A percentile compares a stretch with the other conserved stretches of the same genome.
Evolutionary conservation across 176 grass and related monocot species (phyloP).

Genomic region (Pontederia paniculata): DNA sequence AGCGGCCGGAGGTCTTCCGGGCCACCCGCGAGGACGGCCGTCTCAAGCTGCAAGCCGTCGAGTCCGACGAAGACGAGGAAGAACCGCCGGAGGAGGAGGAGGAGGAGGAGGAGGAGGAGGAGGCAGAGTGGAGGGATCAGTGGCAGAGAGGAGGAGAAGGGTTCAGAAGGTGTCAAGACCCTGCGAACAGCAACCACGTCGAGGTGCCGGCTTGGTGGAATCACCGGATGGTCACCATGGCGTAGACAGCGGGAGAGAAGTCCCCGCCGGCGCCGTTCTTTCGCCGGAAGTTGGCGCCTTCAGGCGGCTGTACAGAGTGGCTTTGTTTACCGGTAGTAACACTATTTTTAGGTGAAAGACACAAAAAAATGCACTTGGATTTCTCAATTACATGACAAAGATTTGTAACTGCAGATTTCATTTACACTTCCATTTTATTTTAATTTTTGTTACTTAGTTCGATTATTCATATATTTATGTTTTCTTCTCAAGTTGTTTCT

Average conservation of each 20-base stretch:
- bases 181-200: conserved; percentile 6
- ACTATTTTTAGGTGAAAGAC: too few species aligned
- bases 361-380: too few species aligned
- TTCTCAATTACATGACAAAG: too few species aligned
- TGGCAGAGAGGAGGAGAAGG: background rate
- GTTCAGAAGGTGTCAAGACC: conserved; percentile 15
- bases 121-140: background rate
- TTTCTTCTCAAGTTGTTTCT: too few species aligned
- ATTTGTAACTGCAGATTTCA: too few species aligned
- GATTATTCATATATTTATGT: too few species aligned
- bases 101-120: background rate
- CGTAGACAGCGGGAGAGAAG: background rate
- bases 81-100: background rate
- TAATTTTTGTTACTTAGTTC: too few species aligned
- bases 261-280: too few species aligned
- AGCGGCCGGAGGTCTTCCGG: conserved; percentile 35
- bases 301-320: too few species aligned
- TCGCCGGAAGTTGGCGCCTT: too few species aligned
- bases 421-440: too few species aligned
- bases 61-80: background rate
- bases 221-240: conserved; percentile 13
- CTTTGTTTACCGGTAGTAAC: too few species aligned
- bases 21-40: conserved; percentile 38
- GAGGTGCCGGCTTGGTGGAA: conserved; percentile 15
- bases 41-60: conserved; percentile 37